Conservation (phyloP, 768 basidiomycete genomes). For the Lactarius quietus region DNA sequence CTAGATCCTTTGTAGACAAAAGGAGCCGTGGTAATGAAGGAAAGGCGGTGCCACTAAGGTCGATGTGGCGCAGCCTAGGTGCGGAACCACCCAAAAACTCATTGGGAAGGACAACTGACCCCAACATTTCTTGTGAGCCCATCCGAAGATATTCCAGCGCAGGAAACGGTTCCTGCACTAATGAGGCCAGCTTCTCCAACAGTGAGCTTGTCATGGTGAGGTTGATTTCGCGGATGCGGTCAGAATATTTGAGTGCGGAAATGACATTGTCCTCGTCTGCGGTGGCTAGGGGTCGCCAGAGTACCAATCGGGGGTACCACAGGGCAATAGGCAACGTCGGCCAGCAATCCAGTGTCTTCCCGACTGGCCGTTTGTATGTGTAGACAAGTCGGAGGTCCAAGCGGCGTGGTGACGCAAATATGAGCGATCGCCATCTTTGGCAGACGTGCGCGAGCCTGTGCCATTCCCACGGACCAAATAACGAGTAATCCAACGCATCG, state of each 20-base stretch:
- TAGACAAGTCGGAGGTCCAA: constrained; percentile 17
- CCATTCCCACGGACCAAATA: constrained; percentile 19
- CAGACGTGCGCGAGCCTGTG: constrained; percentile 20
- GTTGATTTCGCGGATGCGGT: constrained; percentile 22
- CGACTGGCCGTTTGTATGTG: constrained; percentile 17
- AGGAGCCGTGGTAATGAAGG: constrained; percentile 14
- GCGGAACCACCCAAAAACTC: constrained; percentile 7
- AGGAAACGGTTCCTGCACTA: constrained; percentile 7
- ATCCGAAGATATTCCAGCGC: constrained; percentile 6
- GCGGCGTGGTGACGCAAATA: constrained; percentile 15
- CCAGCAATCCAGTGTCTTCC: constrained; percentile 16
- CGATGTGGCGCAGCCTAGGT: constrained; percentile 8
- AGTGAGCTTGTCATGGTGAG: constrained; percentile 13
- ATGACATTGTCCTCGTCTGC: constrained; percentile 15
- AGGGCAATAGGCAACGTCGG: constrained; percentile 10
- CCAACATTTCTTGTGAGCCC: constrained; percentile 5
- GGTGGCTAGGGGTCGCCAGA: neutral
- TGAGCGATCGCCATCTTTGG: constrained; percentile 13
- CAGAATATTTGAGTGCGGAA: constrained; percentile 2
- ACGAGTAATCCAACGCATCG: constrained; percentile 1
- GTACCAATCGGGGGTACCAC: constrained; percentile 16
- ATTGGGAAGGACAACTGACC: constrained; percentile 9
- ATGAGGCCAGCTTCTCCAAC: neutral
- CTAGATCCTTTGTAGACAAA: constrained; percentile 7
- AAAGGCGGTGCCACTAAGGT: constrained; percentile 10